phyloP scores from a whole-genome alignment of 805 yeast genomes.

The Starmerella vitae region DNA sequence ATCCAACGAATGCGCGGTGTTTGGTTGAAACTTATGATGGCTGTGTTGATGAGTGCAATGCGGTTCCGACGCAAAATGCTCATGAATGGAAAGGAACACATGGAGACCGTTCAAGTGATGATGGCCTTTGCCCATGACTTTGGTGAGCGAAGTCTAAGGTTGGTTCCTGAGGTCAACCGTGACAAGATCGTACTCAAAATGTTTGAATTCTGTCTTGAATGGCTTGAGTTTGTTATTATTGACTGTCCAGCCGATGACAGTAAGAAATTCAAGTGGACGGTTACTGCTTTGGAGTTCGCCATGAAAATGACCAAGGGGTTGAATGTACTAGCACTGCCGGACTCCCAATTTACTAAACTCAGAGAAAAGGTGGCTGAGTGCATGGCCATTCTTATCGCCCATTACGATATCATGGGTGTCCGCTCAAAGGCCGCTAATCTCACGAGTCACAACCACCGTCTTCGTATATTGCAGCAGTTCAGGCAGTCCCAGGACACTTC shows the following conservation, averaged over 20 bases:
- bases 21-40: constrained; percentile 52
- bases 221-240: constrained; percentile 88
- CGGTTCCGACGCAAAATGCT: constrained; percentile 36
- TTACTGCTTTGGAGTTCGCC: constrained; percentile 85
- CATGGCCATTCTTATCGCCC: constrained; percentile 84
- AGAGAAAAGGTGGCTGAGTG: constrained; percentile 83
- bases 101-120: constrained; percentile 60
- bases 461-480: constrained; percentile 3
- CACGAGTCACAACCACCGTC: constrained; percentile 27
- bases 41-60: constrained; percentile 49
- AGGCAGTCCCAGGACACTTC: neutral
- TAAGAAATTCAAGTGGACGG: constrained; percentile 92
- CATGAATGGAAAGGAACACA: constrained; percentile 49
- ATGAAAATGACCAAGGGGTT: constrained; percentile 88
- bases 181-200: constrained; percentile 57
- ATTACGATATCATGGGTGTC: constrained; percentile 97
- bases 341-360: constrained; percentile 57
- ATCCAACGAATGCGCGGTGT: constrained; percentile 50
- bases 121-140: constrained; percentile 71
- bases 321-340: constrained; percentile 67
- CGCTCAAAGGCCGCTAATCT: constrained; percentile 53
- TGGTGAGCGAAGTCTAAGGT: constrained; percentile 56
- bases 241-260: constrained; percentile 89
- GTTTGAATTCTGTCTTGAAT: constrained; percentile 64
- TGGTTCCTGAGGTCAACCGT: constrained; percentile 50